A percentile compares a stretch with the other conserved stretches of the same genome.
Evolutionary conservation across 768 basidiomycete genomes (phyloP).

Genomic region (Boletus huronensis): DNA sequence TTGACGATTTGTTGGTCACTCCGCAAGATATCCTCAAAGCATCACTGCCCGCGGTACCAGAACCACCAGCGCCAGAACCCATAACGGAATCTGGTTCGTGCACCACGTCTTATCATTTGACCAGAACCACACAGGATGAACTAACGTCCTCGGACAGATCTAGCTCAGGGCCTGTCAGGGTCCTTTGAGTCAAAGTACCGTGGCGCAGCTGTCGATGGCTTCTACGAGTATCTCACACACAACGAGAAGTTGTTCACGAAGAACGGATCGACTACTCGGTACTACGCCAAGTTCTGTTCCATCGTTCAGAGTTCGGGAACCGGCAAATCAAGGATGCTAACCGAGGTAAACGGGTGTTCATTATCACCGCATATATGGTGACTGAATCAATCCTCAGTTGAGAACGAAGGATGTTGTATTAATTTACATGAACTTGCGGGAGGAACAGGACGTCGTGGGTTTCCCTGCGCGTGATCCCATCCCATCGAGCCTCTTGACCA

Average conservation of each 20-base stretch:
- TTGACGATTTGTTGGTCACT: background rate
- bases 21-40: background rate
- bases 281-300: conserved; percentile 2
- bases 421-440: background rate
- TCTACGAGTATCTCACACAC: no score
- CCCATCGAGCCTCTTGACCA: background rate
- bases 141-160: no score
- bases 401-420: background rate
- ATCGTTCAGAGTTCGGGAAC: conserved; percentile 2
- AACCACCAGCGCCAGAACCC: background rate
- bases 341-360: background rate
- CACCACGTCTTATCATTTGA: no score
- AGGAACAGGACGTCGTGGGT: background rate
- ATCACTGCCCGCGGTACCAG: no score
- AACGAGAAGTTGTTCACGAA: no score
- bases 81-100: no score
- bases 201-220: no score
- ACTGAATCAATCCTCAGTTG: background rate
- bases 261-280: no score
- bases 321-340: conserved; percentile 1
- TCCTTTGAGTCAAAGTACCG: no score
- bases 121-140: no score
- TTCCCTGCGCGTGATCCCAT: background rate
- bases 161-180: no score
- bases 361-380: background rate